Evolutionary conservation across 371 early-diverging fungal genomes (phyloP).

Genomic region (Zychaea mexicana): DNA sequence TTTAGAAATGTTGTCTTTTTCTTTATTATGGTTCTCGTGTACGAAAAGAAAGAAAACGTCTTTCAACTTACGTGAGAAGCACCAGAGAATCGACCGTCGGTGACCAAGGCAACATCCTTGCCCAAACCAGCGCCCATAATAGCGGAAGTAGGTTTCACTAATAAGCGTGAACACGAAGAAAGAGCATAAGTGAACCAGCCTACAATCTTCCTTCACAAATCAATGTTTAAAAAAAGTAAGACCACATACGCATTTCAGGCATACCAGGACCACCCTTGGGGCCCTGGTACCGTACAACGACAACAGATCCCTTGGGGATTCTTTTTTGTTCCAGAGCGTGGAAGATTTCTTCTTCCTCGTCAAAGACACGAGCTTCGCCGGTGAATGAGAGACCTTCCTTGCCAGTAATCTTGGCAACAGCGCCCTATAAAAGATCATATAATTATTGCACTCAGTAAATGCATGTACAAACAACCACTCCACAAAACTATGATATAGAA

Average conservation of each 20-base stretch:
- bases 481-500: neutral
- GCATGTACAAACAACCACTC: slow-evolving; percentile 17
- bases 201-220: neutral
- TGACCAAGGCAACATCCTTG: slow-evolving; percentile 91
- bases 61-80: slow-evolving; percentile 78
- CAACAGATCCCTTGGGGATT: slow-evolving; percentile 74
- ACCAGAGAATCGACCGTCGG: slow-evolving; percentile 98
- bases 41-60: neutral
- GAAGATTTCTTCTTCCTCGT: slow-evolving; percentile 90
- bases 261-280: slow-evolving; percentile 93
- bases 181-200: too few relatives aligned
- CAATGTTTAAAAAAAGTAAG: neutral
- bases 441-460: too few relatives aligned
- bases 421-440: slow-evolving; percentile 36
- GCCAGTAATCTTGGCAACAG: slow-evolving; percentile 98
- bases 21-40: neutral
- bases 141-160: slow-evolving; percentile 88
- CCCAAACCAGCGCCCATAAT: slow-evolving; percentile 98
- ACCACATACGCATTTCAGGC: slow-evolving; percentile 74
- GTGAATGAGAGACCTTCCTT: slow-evolving; percentile 92
- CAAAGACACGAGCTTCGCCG: slow-evolving; percentile 89
- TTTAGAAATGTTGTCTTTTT: neutral
- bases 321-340: slow-evolving; percentile 75
- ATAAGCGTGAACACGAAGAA: neutral
- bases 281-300: slow-evolving; percentile 85